Evolutionary conservation across 805 yeast genomes (phyloP), one percentile per base, ranked within the genome.

Genomic region (Hagleromyces aurorensis): DNA sequence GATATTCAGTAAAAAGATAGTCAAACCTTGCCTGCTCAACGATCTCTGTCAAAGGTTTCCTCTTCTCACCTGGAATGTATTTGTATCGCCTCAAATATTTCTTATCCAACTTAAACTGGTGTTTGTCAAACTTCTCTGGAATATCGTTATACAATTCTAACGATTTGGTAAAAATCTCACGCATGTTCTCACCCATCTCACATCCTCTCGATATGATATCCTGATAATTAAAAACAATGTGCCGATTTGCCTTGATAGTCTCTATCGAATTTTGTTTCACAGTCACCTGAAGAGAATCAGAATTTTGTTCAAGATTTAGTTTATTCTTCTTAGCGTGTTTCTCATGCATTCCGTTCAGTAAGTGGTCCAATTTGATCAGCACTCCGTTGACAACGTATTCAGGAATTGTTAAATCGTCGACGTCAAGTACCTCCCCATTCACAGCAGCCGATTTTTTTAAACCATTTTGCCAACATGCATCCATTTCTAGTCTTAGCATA

Each of bases 141-240:
- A 55, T 43, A 31, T 52, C 58, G 25, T 51, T 41, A 27, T 26
- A 55, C 12, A 55, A 35, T 28, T 50, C 51, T n/a, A 52, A 25
- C 2, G 56, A 46, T 41, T 53, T 52, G 51, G 52, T 37, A 30
- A 50, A 53, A 7, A 52, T 43, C 12, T 46, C 47, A 16, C 35
- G 37, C 51, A 52, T 52, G 24, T 52, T 49, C 27, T 49, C 50
- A 9, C 50, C 46, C 53, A 48, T 49, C 26, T 49, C 50, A 32
- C 49, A 50, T n/a, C 50, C 55, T 23, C 46, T 35, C 7, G 35
- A 34, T 6, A 55, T 37, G 8, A 55, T 36, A 34, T 55, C 60
- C 23, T 44, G 50, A 28, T 45, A 53, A 20, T 35, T 43, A 6
- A 49, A 29, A 29, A 32, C 37, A 4, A 38, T 38, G 12, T 36